phyloP scores from a whole-genome alignment of 1,284 basidiomycete genomes.

The Cutaneotrichosporon dermatis region DNA sequence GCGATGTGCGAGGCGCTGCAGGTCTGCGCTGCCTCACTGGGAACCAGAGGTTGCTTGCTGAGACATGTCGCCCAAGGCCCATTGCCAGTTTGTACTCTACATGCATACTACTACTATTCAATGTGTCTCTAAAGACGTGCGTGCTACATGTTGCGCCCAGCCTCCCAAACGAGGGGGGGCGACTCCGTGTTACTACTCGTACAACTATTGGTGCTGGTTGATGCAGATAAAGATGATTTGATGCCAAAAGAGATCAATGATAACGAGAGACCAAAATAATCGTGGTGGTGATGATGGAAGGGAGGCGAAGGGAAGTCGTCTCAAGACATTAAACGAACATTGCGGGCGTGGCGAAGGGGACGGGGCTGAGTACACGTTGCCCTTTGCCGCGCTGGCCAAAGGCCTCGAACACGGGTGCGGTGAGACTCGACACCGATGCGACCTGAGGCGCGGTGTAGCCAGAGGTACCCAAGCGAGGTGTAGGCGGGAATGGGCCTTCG shows the following conservation, averaged over 20 bases:
- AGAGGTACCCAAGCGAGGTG: conserved; percentile 27
- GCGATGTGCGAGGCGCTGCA: too few species aligned
- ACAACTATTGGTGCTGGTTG: conserved; percentile 7
- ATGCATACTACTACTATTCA: conserved; percentile 7
- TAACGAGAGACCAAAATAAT: conserved; percentile 2
- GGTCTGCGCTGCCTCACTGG: too few species aligned
- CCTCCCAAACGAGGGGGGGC: too few species aligned
- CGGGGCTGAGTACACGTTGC: conserved; percentile 7
- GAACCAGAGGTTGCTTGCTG: too few species aligned
- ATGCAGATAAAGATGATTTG: background rate
- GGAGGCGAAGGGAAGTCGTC: too few species aligned
- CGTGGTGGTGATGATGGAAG: background rate
- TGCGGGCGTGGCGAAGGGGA: conserved; percentile 16
- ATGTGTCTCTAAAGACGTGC: too few species aligned
- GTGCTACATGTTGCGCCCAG: background rate
- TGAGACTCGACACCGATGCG: conserved; percentile 16
- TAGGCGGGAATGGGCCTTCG: conserved; percentile 38
- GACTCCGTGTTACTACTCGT: conserved; percentile 2
- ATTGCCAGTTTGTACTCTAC: conserved; percentile 3
- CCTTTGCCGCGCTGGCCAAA: conserved; percentile 11
- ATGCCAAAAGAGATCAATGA: conserved; percentile 1
- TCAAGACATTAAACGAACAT: conserved; percentile 18
- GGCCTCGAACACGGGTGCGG: conserved; percentile 16
- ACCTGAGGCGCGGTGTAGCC: conserved; percentile 7
- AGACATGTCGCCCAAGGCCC: too few species aligned